A percentile compares a stretch with the other conserved stretches of the same genome.
phyloP scores from a whole-genome alignment of 108 stramenopile genomes.

The Cylindrotheca closterium region DNA sequence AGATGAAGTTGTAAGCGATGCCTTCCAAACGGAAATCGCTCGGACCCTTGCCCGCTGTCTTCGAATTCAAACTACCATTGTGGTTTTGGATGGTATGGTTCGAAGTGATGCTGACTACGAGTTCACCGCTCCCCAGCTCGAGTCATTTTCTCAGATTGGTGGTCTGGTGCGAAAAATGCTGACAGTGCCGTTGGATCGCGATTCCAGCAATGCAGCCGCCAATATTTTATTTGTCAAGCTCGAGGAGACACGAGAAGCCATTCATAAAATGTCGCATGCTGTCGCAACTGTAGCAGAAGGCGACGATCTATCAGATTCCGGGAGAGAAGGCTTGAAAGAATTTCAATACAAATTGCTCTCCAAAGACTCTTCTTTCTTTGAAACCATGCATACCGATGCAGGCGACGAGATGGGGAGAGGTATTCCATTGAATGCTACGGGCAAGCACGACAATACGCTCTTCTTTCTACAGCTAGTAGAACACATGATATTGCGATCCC shows the following conservation, averaged over 20 bases:
- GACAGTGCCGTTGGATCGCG: conserved; percentile 6
- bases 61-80: conserved; percentile 36
- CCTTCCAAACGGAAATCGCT: conserved; percentile 24
- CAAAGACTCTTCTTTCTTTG: conserved; percentile 1
- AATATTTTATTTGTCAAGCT: conserved; percentile 7
- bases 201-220: conserved; percentile 15
- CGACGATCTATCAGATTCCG: background rate
- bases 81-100: conserved; percentile 33
- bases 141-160: conserved; percentile 13
- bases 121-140: conserved; percentile 16
- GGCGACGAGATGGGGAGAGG: conserved; percentile 20
- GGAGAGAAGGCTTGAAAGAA: background rate
- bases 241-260: conserved; percentile 14
- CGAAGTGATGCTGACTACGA: conserved; percentile 26
- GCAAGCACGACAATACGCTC: conserved; percentile 14
- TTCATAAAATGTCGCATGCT: conserved; percentile 11
- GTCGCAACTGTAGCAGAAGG: conserved; percentile 7
- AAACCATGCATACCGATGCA: background rate
- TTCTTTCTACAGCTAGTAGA: conserved; percentile 36
- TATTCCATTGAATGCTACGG: conserved; percentile 11
- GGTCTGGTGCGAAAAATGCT: too few species aligned
- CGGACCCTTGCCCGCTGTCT: conserved; percentile 25
- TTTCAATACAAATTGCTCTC: conserved; percentile 1
- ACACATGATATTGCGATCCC: conserved; percentile 25
- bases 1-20: too few species aligned